phyloP scores from a whole-genome alignment of 2,329 filamentous ascomycete species.

The Colletotrichum sp. region DNA sequence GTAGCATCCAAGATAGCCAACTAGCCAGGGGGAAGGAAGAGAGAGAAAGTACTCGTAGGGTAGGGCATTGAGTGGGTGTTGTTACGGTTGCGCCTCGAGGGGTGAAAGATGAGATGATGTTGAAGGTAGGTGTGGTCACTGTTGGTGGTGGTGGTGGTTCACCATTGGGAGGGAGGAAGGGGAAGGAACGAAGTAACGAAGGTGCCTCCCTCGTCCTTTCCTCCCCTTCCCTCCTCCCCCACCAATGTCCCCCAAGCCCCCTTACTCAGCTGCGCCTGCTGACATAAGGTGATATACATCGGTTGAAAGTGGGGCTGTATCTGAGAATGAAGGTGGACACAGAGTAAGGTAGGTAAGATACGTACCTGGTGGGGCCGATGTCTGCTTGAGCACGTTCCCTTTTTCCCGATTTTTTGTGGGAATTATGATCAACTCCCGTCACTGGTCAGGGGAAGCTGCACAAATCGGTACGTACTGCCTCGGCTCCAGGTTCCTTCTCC shows the following conservation, averaged over 20 bases:
- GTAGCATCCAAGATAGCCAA: background rate
- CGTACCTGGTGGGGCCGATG: background rate
- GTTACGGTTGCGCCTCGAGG: background rate
- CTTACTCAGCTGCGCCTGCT: background rate
- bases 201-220: background rate
- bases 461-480: background rate
- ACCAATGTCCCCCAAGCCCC: background rate
- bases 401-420: background rate
- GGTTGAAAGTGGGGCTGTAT: background rate
- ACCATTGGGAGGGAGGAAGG: background rate
- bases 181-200: background rate
- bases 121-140: background rate
- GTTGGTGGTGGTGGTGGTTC: background rate
- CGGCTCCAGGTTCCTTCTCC: background rate
- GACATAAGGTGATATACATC: background rate
- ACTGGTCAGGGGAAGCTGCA: background rate
- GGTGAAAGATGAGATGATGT: slow-evolving; percentile 7
- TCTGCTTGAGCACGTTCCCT: background rate
- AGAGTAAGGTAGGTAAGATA: background rate
- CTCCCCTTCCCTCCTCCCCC: background rate
- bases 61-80: background rate
- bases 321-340: background rate
- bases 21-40: background rate
- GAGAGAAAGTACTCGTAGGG: background rate
- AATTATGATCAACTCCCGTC: slow-evolving; percentile 1